phyloP scores from a whole-genome alignment of 1,284 basidiomycete genomes.

The Irpex sp. region DNA sequence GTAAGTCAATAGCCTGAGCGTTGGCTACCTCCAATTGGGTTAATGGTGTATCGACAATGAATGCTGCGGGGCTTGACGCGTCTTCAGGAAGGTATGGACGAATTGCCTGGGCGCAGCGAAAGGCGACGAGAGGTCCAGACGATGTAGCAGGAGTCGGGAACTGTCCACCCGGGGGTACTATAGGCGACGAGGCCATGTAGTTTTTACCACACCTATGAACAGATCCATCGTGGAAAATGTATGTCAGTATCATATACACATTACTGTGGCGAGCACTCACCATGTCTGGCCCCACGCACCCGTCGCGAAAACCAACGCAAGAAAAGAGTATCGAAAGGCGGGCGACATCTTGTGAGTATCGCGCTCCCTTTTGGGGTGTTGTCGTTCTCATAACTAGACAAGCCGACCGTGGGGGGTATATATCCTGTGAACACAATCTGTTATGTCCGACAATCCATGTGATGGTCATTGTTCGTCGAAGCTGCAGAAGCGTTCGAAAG shows the following conservation, averaged over 20 bases:
- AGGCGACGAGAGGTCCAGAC: constrained; percentile 51
- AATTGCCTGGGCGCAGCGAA: constrained; percentile 65
- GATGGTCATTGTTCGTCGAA: background rate
- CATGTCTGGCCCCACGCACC: background rate
- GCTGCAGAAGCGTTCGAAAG: background rate
- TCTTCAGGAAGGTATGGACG: constrained; percentile 66
- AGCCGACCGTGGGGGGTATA: background rate
- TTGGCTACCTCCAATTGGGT: constrained; percentile 45
- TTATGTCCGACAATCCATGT: background rate
- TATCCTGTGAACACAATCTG: background rate
- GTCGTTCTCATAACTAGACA: background rate
- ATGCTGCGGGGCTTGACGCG: constrained; percentile 29
- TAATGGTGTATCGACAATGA: constrained; percentile 60
- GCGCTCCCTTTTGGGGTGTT: background rate
- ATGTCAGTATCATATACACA: constrained; percentile 12
- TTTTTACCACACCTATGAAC: constrained; percentile 62
- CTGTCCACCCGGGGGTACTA: constrained; percentile 56
- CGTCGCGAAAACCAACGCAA: background rate
- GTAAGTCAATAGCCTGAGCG: constrained; percentile 41
- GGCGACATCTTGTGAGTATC: background rate
- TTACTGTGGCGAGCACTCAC: background rate
- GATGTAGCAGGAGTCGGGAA: constrained; percentile 52
- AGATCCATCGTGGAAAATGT: constrained; percentile 9
- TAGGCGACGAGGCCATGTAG: constrained; percentile 48
- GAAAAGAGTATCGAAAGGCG: background rate